phyloP scores from a whole-genome alignment of 2,329 filamentous ascomycete genomes.

The Tympanopsis confertula region DNA sequence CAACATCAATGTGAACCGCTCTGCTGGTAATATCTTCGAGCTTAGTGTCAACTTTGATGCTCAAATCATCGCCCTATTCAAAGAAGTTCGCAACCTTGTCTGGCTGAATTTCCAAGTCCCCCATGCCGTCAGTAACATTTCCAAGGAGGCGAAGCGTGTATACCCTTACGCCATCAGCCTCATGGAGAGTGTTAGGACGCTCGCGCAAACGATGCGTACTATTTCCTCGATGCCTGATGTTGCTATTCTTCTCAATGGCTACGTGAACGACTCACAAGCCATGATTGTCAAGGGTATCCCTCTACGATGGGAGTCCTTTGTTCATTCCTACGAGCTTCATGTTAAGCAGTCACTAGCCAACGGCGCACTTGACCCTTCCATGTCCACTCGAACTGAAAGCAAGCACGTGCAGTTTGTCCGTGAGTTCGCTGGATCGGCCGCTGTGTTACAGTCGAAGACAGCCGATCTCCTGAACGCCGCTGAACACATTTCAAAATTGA shows the following conservation, averaged over 20 bases:
- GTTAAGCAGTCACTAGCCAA: conserved; percentile 52
- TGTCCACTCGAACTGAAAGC: conserved; percentile 59
- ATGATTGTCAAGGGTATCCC: conserved; percentile 80
- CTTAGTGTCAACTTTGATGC: conserved; percentile 92
- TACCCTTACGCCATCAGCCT: conserved; percentile 96
- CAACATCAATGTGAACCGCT: conserved; percentile 74
- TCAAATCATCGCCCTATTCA: conserved; percentile 95
- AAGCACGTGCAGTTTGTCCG: conserved; percentile 95
- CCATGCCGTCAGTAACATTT: conserved; percentile 86
- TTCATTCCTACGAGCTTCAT: conserved; percentile 89
- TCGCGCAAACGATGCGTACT: conserved; percentile 74
- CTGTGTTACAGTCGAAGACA: conserved; percentile 79
- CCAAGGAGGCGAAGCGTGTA: conserved; percentile 96
- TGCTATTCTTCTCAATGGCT: conserved; percentile 75
- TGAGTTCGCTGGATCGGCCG: conserved; percentile 79
- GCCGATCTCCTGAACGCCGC: conserved; percentile 68
- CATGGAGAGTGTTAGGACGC: conserved; percentile 96
- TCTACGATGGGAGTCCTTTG: conserved; percentile 92
- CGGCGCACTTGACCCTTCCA: conserved; percentile 43
- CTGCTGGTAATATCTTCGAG: conserved; percentile 81
- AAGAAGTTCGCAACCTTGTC: conserved; percentile 88
- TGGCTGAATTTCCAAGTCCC: conserved; percentile 94
- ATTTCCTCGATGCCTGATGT: conserved; percentile 81
- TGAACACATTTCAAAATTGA: conserved; percentile 56
- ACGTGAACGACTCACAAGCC: conserved; percentile 78